These are phyloP conservation scores for Neonectria ditissima DNA, from an alignment of 2,329 filamentous ascomycete species.

Conservation along the genomic window DNA sequence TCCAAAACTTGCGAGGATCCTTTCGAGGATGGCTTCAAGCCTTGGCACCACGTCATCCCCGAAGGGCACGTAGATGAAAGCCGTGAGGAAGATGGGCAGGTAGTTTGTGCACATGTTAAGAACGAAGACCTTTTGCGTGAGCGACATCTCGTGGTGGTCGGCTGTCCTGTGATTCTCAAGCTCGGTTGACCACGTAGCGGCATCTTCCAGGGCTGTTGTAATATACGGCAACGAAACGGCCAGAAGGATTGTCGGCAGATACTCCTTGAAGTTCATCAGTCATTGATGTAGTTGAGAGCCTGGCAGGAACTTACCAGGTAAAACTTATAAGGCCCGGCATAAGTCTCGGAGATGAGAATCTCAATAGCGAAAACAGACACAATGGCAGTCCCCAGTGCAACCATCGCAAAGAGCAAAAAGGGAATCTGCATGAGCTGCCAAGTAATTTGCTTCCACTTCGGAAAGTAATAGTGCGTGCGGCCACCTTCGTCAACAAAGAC, in stretches of 20 bases:
- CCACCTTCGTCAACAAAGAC: slow-evolving; percentile 72
- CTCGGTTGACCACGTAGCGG: slow-evolving; percentile 73
- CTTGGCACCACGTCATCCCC: slow-evolving; percentile 75
- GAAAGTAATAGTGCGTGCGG: slow-evolving; percentile 71
- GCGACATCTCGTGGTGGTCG: slow-evolving; percentile 74
- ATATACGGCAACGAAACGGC: slow-evolving; percentile 76
- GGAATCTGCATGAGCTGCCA: slow-evolving; percentile 77
- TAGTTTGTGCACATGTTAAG: slow-evolving; percentile 87
- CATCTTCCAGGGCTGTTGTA: slow-evolving; percentile 69
- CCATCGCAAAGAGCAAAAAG: slow-evolving; percentile 70
- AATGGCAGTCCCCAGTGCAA: slow-evolving; percentile 74
- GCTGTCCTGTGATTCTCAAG: slow-evolving; percentile 83
- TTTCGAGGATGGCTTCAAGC: slow-evolving; percentile 69
- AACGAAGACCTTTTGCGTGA: slow-evolving; percentile 80
- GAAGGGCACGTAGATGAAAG: slow-evolving; percentile 84
- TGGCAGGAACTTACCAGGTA: slow-evolving; percentile 64
- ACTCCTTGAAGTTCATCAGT: slow-evolving; percentile 63
- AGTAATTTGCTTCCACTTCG: slow-evolving; percentile 71
- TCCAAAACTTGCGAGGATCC: slow-evolving; percentile 58
- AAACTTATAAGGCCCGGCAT: slow-evolving; percentile 75
- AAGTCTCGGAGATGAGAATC: slow-evolving; percentile 80
- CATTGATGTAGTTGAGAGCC: background rate
- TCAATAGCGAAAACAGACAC: slow-evolving; percentile 78
- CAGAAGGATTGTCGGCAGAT: slow-evolving; percentile 77
- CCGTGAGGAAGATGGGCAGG: slow-evolving; percentile 79